Conservation (phyloP, 2,329 filamentous ascomycete genomes). For the Podosphaera xanthii region DNA sequence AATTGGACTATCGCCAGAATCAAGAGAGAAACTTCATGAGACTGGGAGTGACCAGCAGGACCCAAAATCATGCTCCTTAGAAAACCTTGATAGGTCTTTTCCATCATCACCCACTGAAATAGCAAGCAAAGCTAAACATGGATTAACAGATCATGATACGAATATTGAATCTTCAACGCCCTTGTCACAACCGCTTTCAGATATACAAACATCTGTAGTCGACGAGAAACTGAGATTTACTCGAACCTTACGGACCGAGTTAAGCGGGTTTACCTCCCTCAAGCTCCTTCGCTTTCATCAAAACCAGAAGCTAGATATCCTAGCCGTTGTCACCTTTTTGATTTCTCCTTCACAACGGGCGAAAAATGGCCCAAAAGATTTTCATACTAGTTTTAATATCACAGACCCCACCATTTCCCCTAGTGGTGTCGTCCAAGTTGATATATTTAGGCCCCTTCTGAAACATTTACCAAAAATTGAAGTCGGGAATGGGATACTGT, state of each 20-base stretch:
- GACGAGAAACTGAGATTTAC: slow-evolving; percentile 11
- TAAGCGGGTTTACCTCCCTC: slow-evolving; percentile 30
- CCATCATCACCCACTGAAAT: background rate
- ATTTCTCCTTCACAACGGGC: slow-evolving; percentile 29
- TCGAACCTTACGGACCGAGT: slow-evolving; percentile 16
- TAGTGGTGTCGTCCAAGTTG: slow-evolving; percentile 26
- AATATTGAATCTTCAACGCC: slow-evolving; percentile 13
- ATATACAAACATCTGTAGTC: slow-evolving; percentile 5
- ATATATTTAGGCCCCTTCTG: slow-evolving; percentile 35
- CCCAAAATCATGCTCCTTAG: background rate
- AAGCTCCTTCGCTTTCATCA: slow-evolving; percentile 27
- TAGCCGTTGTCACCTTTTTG: slow-evolving; percentile 29
- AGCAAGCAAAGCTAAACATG: background rate
- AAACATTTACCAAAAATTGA: slow-evolving; percentile 30
- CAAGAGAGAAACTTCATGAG: background rate
- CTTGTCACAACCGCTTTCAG: slow-evolving; percentile 11
- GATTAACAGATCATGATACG: slow-evolving; percentile 12
- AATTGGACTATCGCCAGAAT: background rate
- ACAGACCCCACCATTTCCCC: slow-evolving; percentile 32
- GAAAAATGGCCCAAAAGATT: slow-evolving; percentile 34
- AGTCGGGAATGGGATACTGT: slow-evolving; percentile 33
- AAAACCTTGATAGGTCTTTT: background rate
- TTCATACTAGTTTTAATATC: slow-evolving; percentile 32
- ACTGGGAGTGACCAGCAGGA: background rate
- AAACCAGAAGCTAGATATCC: slow-evolving; percentile 26